Percentiles rank a stretch among this genome's conserved stretches.
These are phyloP conservation scores for Coniochaeta sp. DNA, from an alignment of 2,329 filamentous ascomycete species.

Conservation along the genomic window DNA sequence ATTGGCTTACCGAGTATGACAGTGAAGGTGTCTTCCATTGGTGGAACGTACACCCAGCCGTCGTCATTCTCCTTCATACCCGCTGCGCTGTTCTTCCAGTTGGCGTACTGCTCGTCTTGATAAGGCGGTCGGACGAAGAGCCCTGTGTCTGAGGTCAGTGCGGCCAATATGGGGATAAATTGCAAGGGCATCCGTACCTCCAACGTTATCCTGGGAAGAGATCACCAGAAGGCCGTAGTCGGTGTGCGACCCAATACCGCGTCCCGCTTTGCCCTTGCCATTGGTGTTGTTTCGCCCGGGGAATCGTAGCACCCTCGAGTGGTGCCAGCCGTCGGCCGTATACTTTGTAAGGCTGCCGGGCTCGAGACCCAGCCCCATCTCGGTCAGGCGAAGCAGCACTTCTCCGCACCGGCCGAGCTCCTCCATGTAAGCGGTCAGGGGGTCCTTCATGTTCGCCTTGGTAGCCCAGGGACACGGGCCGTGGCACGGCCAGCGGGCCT, in stretches of 20 bases:
- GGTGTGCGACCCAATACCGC: conserved; percentile 44
- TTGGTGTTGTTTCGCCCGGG: conserved; percentile 29
- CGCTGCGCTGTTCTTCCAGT: conserved; percentile 37
- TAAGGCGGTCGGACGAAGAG: conserved; percentile 38
- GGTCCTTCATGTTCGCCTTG: conserved; percentile 28
- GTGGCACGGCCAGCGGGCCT: conserved; percentile 38
- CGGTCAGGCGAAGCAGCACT: conserved; percentile 36
- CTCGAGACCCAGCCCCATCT: conserved; percentile 33
- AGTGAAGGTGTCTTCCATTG: conserved; percentile 34
- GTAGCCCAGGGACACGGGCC: conserved; percentile 39
- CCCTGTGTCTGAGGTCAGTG: conserved; percentile 13
- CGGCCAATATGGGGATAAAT: background rate
- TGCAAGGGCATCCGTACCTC: conserved; percentile 22
- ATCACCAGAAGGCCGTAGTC: conserved; percentile 46
- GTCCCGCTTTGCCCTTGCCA: conserved; percentile 39
- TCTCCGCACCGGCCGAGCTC: conserved; percentile 33
- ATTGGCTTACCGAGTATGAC: conserved; percentile 35
- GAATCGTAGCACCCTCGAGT: conserved; percentile 34
- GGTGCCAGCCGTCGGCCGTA: conserved; percentile 43
- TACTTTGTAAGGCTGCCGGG: conserved; percentile 30
- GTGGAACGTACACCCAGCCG: conserved; percentile 40
- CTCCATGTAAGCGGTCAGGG: conserved; percentile 32
- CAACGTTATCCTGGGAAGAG: conserved; percentile 40
- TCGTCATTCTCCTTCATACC: conserved; percentile 35
- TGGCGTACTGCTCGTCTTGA: conserved; percentile 30